Conservation (phyloP, 305 asterid genomes). For the Fraxinus albicans region DNA sequence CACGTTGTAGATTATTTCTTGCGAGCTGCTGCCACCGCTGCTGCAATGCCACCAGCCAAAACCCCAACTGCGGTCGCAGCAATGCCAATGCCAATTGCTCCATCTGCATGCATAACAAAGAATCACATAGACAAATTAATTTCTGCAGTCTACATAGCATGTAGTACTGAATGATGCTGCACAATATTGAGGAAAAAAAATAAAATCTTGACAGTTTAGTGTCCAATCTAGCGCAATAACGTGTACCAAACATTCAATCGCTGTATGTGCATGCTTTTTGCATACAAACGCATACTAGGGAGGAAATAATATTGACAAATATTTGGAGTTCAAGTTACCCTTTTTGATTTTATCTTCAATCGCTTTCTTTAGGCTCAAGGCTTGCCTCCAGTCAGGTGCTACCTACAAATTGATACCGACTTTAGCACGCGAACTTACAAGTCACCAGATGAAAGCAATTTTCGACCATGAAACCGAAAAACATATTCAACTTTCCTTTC, state of each 20-base stretch:
- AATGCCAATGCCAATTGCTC: conserved; percentile 50
- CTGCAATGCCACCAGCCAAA: conserved; percentile 48
- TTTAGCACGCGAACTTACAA: neutral
- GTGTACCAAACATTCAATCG: neutral
- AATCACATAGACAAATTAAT: neutral
- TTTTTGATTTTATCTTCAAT: conserved; percentile 82
- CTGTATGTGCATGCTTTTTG: neutral
- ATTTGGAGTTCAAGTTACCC: conserved; percentile 37
- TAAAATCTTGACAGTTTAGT: neutral
- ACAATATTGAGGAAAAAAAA: neutral
- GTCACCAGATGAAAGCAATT: neutral
- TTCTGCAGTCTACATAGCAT: neutral
- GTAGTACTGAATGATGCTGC: neutral
- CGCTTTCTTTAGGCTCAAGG: conserved; percentile 71
- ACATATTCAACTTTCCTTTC: neutral
- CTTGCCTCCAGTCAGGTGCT: conserved; percentile 95
- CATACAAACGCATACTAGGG: neutral
- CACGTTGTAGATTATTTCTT: conserved; percentile 28
- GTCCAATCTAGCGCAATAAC: neutral
- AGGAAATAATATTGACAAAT: neutral
- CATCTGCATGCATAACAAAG: conserved; percentile 32
- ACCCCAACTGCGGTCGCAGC: conserved; percentile 52
- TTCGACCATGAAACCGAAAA: neutral
- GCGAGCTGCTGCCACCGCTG: conserved; percentile 37
- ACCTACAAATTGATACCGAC: conserved; percentile 43